These are phyloP conservation scores for Eremochloa ophiuroides DNA, from an alignment of 176 grass and related monocot genomes.

Conservation along the genomic window DNA sequence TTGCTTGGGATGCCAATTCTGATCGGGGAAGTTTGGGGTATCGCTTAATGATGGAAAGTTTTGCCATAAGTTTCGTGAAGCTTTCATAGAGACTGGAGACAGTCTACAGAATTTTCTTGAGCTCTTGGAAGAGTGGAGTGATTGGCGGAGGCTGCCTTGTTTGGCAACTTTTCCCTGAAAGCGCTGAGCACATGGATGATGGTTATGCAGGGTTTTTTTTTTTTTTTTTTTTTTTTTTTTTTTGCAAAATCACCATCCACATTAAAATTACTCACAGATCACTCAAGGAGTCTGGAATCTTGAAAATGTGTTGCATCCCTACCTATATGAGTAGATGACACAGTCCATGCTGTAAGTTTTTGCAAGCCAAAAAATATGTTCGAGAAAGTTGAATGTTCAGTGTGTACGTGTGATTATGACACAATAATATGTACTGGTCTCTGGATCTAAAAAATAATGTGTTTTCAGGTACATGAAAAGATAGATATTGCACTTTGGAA, in stretches of 20 bases:
- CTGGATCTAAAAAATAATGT: not conserved
- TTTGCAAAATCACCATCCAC: slow-evolving; percentile 54
- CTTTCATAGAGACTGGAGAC: slow-evolving; percentile 65
- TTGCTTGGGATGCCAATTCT: slow-evolving; percentile 67
- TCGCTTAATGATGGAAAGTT: slow-evolving; percentile 74
- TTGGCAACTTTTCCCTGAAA: slow-evolving; percentile 91
- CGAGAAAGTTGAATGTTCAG: not conserved
- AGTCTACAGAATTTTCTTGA: slow-evolving; percentile 54
- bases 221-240: no score
- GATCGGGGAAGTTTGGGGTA: slow-evolving; percentile 73
- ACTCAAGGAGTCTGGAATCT: slow-evolving; percentile 43
- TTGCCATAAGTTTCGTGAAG: slow-evolving; percentile 42
- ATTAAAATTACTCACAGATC: slow-evolving; percentile 39
- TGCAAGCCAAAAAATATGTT: not conserved
- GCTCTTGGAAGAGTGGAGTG: slow-evolving; percentile 39
- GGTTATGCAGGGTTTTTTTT: slow-evolving; percentile 73
- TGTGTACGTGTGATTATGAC: not conserved
- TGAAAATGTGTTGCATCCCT: slow-evolving; percentile 1
- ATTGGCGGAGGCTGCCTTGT: slow-evolving; percentile 73
- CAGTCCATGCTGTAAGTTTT: not conserved
- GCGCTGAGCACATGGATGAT: slow-evolving; percentile 82
- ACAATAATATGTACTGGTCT: slow-evolving; percentile 3
- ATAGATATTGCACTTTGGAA: not conserved
- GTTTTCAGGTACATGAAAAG: slow-evolving; percentile 6
- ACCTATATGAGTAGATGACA: not conserved